Conservation (phyloP, 306 rosid species). For the Gillenia trifoliata region DNA sequence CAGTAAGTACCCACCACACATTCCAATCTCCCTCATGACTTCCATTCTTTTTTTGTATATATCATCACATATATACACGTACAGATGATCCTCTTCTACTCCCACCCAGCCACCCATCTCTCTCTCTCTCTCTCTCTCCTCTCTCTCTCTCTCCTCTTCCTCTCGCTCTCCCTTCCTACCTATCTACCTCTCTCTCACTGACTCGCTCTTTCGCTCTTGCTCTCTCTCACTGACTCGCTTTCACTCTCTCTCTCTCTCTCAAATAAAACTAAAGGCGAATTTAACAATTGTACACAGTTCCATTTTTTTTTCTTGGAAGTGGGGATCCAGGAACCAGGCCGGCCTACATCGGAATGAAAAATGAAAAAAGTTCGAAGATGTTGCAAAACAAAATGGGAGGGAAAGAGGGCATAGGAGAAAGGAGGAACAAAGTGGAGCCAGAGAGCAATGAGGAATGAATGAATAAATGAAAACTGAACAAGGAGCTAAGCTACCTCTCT, state of each 20-base stretch:
- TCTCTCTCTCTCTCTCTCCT: constrained; percentile 28
- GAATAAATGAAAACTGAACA: constrained; percentile 68
- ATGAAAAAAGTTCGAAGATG: not conserved
- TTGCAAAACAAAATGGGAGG: not conserved
- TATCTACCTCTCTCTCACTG: not conserved
- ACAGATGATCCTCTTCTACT: constrained; percentile 40
- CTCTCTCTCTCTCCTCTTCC: constrained; percentile 1
- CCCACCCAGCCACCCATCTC: constrained; percentile 33
- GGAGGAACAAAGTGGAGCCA: constrained; percentile 46
- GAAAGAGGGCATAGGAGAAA: not conserved
- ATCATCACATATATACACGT: constrained; percentile 69
- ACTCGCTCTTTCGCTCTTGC: not conserved
- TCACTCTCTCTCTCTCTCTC: not conserved
- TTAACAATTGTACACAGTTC: constrained; percentile 47
- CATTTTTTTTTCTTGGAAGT: constrained; percentile 11
- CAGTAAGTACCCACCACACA: constrained; percentile 51
- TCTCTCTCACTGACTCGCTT: too few relatives aligned
- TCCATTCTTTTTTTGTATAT: constrained; percentile 42
- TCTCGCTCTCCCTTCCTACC: not conserved
- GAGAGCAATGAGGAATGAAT: constrained; percentile 85
- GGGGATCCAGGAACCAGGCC: constrained; percentile 35
- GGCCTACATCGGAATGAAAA: constrained; percentile 32
- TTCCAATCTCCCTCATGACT: constrained; percentile 51
- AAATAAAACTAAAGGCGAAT: constrained; percentile 31
- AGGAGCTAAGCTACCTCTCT: constrained; percentile 61